Base-by-base conservation (phyloP, 371 early-diverging fungal genomes). In the Actinomucor elegans region DNA sequence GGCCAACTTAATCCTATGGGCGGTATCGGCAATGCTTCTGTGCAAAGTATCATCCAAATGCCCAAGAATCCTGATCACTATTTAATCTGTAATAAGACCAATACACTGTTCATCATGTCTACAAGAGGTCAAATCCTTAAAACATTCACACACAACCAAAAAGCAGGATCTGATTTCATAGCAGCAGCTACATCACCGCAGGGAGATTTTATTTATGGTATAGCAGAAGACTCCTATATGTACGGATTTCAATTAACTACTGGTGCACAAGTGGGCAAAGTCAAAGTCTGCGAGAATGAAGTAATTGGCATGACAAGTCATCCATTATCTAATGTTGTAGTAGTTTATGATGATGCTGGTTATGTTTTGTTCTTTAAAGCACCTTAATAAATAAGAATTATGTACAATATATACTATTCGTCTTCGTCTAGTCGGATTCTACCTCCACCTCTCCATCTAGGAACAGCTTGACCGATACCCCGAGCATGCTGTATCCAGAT, bases 261-360 rank as follows among this genome's bases (percentile, higher is more conserved):
- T 12, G 91, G 89, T 0, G 48, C 56, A 18, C 29, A 55, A 10
- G 52, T 57, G 8, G 69, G 59, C 3, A 55, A 54, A 4, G 35
- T 57, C 15, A 72, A 71, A 44, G 46, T 84, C 4, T 66, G 78
- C 5, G 87, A 87, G 3, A 62, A 77, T 1, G 93, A 93, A 52
- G 65, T 89, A 0, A 81, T 90, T 49, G 88, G 87, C 3, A 59
- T 90, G 29, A 63, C 74, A 9, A 78, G 88, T 38, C 92, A 91
- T 71, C 92, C 93, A 17, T 77, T 75, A 34, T 63, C 90, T 23
- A 92, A 93, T 59, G 77, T 88, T 38, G 12, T 92, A 20, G 91
- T 89, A 0, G 66, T 80, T 5, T 79, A 81, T 55, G 81, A 80
- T 27, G 91, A 89, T 46, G 75, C 78, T 51, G 91, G 93, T 11